A percentile compares a stretch with the other conserved stretches of the same genome.
These are phyloP conservation scores for Sporopachydermia cereana DNA, from an alignment of 1,139 yeast genomes.

Conservation along the genomic window DNA sequence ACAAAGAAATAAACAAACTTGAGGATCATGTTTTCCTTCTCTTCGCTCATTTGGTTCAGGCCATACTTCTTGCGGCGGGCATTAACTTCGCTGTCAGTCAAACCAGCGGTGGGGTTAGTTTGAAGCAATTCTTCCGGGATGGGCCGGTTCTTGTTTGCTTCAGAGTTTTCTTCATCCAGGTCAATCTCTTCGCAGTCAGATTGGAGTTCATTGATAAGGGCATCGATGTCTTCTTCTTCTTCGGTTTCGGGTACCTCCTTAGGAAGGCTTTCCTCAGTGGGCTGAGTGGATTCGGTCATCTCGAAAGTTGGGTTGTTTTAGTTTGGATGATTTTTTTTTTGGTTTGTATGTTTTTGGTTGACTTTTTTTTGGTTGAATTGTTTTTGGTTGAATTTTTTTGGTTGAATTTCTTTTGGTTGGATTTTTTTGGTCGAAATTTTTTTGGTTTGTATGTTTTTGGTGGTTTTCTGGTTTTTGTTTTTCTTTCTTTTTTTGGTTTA, in stretches of 20 bases:
- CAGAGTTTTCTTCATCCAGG: background rate
- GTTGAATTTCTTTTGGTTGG: background rate
- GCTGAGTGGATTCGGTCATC: background rate
- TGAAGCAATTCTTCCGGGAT: no score
- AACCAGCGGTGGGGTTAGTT: constrained; percentile 45
- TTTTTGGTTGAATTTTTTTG: background rate
- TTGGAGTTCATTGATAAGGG: constrained; percentile 5
- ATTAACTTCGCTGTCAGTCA: constrained; percentile 38
- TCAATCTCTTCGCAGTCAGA: background rate
- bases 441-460: background rate
- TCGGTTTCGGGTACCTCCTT: background rate
- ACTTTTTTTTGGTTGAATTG: background rate
- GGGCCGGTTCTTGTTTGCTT: constrained; percentile 22
- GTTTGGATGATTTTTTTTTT: background rate
- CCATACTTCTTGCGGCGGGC: constrained; percentile 54
- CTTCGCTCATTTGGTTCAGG: constrained; percentile 51
- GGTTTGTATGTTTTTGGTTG: background rate
- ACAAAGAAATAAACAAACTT: constrained; percentile 52
- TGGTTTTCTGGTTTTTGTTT: background rate
- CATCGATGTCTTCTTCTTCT: constrained; percentile 6
- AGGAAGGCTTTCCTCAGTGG: background rate
- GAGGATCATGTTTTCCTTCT: constrained; percentile 43
- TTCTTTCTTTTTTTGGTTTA: background rate
- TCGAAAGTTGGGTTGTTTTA: background rate
- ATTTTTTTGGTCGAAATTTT: background rate